These are phyloP conservation scores for Pleoardoris graminearum DNA, from an alignment of 2,329 filamentous ascomycete species.

Conservation along the genomic window DNA sequence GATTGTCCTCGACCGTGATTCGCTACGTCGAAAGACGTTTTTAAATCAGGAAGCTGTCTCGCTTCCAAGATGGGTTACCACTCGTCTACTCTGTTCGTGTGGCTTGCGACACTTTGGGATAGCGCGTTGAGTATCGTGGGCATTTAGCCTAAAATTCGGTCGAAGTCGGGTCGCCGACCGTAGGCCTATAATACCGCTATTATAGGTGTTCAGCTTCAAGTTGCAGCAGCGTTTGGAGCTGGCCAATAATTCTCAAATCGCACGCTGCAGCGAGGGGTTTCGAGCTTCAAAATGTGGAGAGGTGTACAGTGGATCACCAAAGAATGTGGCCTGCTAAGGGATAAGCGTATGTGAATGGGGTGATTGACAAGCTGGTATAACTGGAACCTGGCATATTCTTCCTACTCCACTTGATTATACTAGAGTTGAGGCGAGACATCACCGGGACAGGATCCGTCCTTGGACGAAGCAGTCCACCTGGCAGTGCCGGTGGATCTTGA, in stretches of 20 bases:
- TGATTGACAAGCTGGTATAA: too few relatives aligned
- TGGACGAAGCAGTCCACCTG: too few relatives aligned
- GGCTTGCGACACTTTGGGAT: conserved; percentile 24
- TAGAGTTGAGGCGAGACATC: too few relatives aligned
- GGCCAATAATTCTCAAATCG: conserved; percentile 23
- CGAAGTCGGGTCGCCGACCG: conserved; percentile 26
- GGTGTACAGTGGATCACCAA: neutral
- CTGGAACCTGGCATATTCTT: too few relatives aligned
- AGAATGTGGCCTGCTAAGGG: neutral
- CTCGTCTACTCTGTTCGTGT: conserved; percentile 23
- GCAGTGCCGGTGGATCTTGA: too few relatives aligned
- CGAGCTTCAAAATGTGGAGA: conserved; percentile 2
- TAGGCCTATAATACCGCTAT: conserved; percentile 25
- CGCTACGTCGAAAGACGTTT: conserved; percentile 20
- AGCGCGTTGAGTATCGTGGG: conserved; percentile 2
- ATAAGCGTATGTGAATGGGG: too few relatives aligned
- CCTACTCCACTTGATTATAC: too few relatives aligned
- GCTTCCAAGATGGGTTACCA: conserved; percentile 19
- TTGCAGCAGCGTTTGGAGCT: conserved; percentile 7
- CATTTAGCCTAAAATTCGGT: conserved; percentile 37
- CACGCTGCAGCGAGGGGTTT: conserved; percentile 2
- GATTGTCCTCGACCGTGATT: conserved; percentile 23
- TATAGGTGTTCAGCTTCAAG: conserved; percentile 21
- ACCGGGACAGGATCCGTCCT: too few relatives aligned
- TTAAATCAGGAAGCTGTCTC: conserved; percentile 14